Evolutionary conservation across 2,329 filamentous ascomycete species (phyloP).

Genomic region (Blastomyces parvus): DNA sequence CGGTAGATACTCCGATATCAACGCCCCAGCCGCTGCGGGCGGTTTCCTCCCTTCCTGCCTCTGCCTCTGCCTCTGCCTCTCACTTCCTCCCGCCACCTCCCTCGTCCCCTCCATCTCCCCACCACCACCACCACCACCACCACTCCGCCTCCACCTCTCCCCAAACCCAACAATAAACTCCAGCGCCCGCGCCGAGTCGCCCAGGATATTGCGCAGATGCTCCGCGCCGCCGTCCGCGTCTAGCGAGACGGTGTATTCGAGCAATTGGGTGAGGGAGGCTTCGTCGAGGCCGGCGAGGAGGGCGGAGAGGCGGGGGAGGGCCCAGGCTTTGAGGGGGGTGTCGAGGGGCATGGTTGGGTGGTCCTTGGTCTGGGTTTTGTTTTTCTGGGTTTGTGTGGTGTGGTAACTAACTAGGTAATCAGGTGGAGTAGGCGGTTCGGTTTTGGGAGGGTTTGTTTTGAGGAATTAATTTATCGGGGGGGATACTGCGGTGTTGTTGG

Average conservation of each 20-base stretch:
- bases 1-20: too few species aligned
- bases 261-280: conserved; percentile 70
- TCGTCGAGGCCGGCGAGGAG: conserved; percentile 79
- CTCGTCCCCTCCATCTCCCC: conserved; percentile 3
- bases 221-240: conserved; percentile 62
- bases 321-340: conserved; percentile 37
- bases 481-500: too few species aligned
- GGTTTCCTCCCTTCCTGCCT: too few species aligned
- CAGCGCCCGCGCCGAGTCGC: conserved; percentile 66
- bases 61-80: too few species aligned
- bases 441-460: too few species aligned
- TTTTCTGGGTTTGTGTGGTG: background rate
- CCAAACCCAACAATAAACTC: conserved; percentile 71
- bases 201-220: conserved; percentile 79
- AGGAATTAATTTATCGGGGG: too few species aligned
- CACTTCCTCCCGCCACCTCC: conserved; percentile 1
- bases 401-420: too few species aligned
- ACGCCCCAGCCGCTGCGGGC: too few species aligned
- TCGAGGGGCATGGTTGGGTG: background rate
- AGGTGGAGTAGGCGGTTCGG: too few species aligned
- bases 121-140: conserved; percentile 7
- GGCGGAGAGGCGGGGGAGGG: conserved; percentile 61
- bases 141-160: conserved; percentile 41
- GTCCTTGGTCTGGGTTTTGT: too few species aligned
- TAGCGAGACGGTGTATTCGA: conserved; percentile 70